Base-by-base conservation (phyloP, 176 grass and related monocot genomes). In the Zea luxurians region DNA sequence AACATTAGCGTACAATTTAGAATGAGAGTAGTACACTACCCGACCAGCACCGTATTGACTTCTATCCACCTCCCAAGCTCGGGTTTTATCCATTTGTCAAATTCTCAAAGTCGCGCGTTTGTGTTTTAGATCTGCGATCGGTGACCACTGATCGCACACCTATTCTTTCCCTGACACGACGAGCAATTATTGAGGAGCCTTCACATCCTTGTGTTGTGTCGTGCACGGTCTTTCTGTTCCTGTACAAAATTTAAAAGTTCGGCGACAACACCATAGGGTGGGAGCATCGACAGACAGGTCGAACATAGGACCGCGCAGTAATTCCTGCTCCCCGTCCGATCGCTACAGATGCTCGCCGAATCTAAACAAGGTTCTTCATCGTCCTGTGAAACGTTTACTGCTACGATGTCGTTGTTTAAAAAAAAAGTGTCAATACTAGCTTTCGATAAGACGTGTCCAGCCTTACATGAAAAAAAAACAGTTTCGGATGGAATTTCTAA, bases 171-270 rank as follows among this genome's bases (percentile, higher is more conserved):
- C 5, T 18, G 71, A 60, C 62, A 83, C 52, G 40, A 57, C 4
- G 27, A 13, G 10, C 75, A 79, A 46, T 85, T 59, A 79, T 73
- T 79, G 68, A 73, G 37, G 48, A 66, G 60, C 68, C 48, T 59
- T 55, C 67, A 21, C 37, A 45, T 64, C 55, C 60, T 47, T 13
- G 42, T 62, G 45, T 13, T 34, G 48, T 59, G 13, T 20, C 50
- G 62, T 48, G 47, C 66, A 53, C 35, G 44, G 10, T 2, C 10
- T 37, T 16, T 65, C 6, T 46, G 59, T 6, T 73, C 38, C 48
- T 57, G 61, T 53, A 18, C 13, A 54, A 10, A 57, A 55, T 47
- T 74, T 9, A 82, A 37, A 0, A 3, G 37, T n/a, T 36, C 2
- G 61, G 59, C 4, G 80, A 36, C 36, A 15, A 27, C 15, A 45